Percentiles rank a stretch among this genome's conserved stretches.
Conservation (phyloP, 352 stramenopile species). For the Blastocystis sp. region DNA sequence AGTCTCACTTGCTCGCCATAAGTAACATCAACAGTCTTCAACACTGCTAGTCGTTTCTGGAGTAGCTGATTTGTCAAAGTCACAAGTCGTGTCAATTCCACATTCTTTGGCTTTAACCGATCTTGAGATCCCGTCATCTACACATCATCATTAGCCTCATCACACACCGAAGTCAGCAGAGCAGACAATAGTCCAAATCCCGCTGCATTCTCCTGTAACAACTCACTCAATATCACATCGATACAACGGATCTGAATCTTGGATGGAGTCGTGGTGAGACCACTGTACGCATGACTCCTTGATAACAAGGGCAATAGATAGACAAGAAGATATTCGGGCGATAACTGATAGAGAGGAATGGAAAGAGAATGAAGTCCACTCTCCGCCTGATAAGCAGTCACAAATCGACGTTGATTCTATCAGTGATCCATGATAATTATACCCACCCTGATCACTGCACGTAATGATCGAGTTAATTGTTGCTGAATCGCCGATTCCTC, state of each 20-base stretch:
- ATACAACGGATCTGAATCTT: conserved; percentile 23
- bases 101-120: background rate
- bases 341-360: background rate
- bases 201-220: background rate
- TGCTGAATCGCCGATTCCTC: background rate
- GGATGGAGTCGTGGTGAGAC: background rate
- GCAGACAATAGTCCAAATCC: background rate
- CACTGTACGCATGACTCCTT: background rate
- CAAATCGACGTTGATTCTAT: conserved; percentile 16
- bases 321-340: background rate
- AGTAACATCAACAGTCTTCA: conserved; percentile 6
- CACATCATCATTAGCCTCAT: background rate
- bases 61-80: background rate
- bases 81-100: background rate
- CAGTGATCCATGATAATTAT: background rate
- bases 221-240: background rate
- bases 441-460: background rate
- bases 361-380: background rate
- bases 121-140: background rate
- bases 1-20: background rate
- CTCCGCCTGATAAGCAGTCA: background rate
- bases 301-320: background rate
- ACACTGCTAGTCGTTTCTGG: background rate
- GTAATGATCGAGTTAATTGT: background rate
- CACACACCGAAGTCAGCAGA: background rate